Conservation (phyloP, 768 basidiomycete genomes). For the Russula sp. region DNA sequence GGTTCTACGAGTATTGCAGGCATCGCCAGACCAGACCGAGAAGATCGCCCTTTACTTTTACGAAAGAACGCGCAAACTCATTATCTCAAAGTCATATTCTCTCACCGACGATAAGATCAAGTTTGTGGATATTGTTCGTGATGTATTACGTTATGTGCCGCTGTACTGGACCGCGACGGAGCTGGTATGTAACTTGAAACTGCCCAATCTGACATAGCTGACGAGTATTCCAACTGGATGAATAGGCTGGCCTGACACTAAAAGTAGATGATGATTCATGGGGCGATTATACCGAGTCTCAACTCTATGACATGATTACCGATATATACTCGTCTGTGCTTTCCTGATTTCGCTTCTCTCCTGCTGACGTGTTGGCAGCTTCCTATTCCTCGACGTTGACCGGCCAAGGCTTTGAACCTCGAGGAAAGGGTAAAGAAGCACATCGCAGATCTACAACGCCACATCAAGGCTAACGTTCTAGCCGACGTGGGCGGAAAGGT, state of each 20-base stretch:
- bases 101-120: conserved; percentile 53
- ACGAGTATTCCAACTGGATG: neutral
- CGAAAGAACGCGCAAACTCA: conserved; percentile 57
- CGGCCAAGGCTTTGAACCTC: conserved; percentile 53
- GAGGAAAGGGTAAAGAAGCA: conserved; percentile 51
- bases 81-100: conserved; percentile 51
- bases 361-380: conserved; percentile 42
- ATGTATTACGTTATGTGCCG: conserved; percentile 64
- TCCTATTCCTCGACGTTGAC: conserved; percentile 72
- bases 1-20: conserved; percentile 48
- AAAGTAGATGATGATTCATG: conserved; percentile 51
- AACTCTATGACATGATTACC: conserved; percentile 61
- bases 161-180: conserved; percentile 68
- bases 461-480: conserved; percentile 55
- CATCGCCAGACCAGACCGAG: conserved; percentile 47
- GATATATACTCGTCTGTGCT: conserved; percentile 66
- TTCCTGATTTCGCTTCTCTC: neutral
- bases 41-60: conserved; percentile 63
- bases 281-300: conserved; percentile 61
- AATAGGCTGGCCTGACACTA: conserved; percentile 68
- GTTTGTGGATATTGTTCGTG: conserved; percentile 63
- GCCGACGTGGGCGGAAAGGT: conserved; percentile 46
- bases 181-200: conserved; percentile 47
- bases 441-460: conserved; percentile 50
- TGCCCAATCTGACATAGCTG: neutral